phyloP scores from a whole-genome alignment of 1,284 basidiomycete species.

The Austroboletus olivaceoglutinosus region DNA sequence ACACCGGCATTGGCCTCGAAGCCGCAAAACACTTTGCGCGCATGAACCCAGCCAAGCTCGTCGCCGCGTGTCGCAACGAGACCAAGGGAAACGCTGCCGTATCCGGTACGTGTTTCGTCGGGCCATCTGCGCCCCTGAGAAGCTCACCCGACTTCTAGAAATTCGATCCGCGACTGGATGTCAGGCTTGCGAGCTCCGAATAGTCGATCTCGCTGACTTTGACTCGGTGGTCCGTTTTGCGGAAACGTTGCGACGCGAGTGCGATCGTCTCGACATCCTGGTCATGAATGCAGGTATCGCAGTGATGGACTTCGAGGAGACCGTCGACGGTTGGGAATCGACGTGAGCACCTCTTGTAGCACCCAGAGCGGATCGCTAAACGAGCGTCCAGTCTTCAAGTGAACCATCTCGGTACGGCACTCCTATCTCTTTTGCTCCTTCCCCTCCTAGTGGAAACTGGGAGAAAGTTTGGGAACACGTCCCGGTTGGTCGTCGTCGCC shows the following conservation, averaged over 20 bases:
- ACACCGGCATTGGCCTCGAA: constrained; percentile 44
- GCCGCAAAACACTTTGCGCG: constrained; percentile 43
- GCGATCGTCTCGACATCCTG: constrained; percentile 16
- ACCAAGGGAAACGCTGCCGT: constrained; percentile 37
- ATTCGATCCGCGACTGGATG: constrained; percentile 10
- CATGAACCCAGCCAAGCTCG: constrained; percentile 40
- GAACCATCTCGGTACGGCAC: constrained; percentile 21
- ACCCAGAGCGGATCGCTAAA: not conserved
- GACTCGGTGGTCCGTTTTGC: constrained; percentile 15
- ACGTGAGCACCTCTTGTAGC: not conserved
- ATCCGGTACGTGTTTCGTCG: constrained; percentile 4
- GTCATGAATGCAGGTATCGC: constrained; percentile 22
- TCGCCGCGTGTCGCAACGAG: constrained; percentile 41
- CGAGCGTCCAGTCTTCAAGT: constrained; percentile 20
- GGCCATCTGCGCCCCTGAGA: not conserved
- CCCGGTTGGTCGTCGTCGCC: constrained; percentile 19
- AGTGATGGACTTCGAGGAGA: not conserved
- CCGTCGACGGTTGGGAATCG: constrained; percentile 21
- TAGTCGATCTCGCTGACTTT: constrained; percentile 20
- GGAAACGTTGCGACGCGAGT: constrained; percentile 12
- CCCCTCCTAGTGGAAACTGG: constrained; percentile 18
- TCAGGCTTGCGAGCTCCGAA: constrained; percentile 6
- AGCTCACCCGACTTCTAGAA: not conserved
- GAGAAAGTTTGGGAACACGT: constrained; percentile 8
- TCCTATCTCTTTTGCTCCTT: constrained; percentile 17